Conservation (phyloP, 345 rosid species). For the thale cress (Arabidopsis thaliana) region TAIR10.1 NC_003071.7:476001-476500, state of each 20-base stretch:
- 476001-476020: constrained; percentile 56
- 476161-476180: constrained; percentile 69
- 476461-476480: constrained; percentile 67
- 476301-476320: too few species aligned
- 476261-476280: not conserved
- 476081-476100: constrained; percentile 70
- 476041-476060: constrained; percentile 71
- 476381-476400: not conserved
- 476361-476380: not conserved
- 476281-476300: not conserved
- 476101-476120: constrained; percentile 81
- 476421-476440: constrained; percentile 83
- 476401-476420: constrained; percentile 66
- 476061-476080: constrained; percentile 67
- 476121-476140: constrained; percentile 66
- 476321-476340: too few species aligned
- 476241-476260: constrained; percentile 12
- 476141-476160: constrained; percentile 68
- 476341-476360: too few species aligned
- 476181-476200: constrained; percentile 66
- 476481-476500: constrained; percentile 69
- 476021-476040: constrained; percentile 73
- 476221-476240: constrained; percentile 21
- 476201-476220: constrained; percentile 64
- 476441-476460: constrained; percentile 84